Base-by-base conservation (phyloP, 2,329 filamentous ascomycete species). In the Fusarium neocosmosporiellum region DNA sequence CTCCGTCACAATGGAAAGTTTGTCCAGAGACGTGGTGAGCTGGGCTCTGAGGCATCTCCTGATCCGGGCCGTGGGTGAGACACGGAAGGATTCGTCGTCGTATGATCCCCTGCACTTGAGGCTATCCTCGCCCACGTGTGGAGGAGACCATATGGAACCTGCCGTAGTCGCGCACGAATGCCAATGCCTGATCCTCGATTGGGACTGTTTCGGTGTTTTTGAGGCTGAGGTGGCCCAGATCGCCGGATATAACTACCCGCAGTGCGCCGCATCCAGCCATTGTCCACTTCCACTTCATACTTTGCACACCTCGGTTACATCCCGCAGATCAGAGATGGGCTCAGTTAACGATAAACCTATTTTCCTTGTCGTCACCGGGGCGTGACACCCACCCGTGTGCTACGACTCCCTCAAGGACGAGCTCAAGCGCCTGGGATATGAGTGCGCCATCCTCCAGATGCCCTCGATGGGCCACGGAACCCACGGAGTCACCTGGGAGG, bases 331-430 rank as follows among this genome's bases (percentile, higher is more conserved):
- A 6, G 54, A 46, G 10, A 63, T 58, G 60, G 11, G 16, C 16
- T 37, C 29, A 1, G n/a, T 20, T 22, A 65, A 16, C 16, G 20
- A 69, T 0, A 65, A 58, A 2, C 68, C 63, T 5, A 46, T 63
- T 46, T 39, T 71, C 10, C 67, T 70, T 1, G 36, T 71, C 2
- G 63, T 70, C 14, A 69, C 67, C 0, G 68, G 68, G 3, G 68
- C 68, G 9, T 71, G 68, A 67, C 66, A 71, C 27, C 67, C 68
- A 4, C 67, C 68, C 1, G 50, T 29, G 11, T 71, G 68, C 46
- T 71, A 71, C 33, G 58, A 65, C 7, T n/a, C 37, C 9, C 59
- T 71, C 1, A 63, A 57, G 3, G 3, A 7, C 0, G 67, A 43
- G 1, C 57, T 71, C 2, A 24, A 8, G 0, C 4, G 27, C 0